Evolutionary conservation across 441 rosid species (phyloP).

Genomic region (Pelargonium citronellum): DNA sequence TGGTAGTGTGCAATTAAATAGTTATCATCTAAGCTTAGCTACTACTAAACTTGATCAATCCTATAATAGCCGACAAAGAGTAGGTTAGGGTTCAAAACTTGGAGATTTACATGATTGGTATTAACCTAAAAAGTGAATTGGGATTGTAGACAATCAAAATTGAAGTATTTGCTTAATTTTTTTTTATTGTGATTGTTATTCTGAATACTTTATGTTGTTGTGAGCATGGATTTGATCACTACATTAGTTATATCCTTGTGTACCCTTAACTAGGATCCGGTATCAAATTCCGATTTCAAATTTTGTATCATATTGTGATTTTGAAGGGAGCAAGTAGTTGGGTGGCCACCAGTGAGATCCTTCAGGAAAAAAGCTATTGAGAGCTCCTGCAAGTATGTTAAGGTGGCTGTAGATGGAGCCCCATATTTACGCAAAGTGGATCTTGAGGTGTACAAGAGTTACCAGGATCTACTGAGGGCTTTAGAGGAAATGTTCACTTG

Average conservation of each 20-base stretch:
- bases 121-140: background rate
- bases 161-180: background rate
- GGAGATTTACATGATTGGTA: background rate
- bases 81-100: no score
- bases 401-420: conserved; percentile 28
- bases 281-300: no score
- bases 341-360: conserved; percentile 31
- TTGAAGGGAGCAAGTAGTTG: conserved; percentile 21
- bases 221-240: no score
- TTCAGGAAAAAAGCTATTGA: conserved; percentile 20
- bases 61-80: background rate
- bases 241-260: no score
- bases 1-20: background rate
- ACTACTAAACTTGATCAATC: background rate
- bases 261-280: no score
- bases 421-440: conserved; percentile 28
- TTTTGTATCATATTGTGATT: background rate
- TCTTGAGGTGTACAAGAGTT: conserved; percentile 18
- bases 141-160: no score
- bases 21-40: background rate
- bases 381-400: conserved; percentile 24
- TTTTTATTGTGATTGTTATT: background rate
- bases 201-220: no score
- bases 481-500: conserved; percentile 24
- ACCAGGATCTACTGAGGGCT: conserved; percentile 19